Base-by-base conservation (phyloP, 2,329 filamentous ascomycete genomes). In the Fusarium udum region DNA sequence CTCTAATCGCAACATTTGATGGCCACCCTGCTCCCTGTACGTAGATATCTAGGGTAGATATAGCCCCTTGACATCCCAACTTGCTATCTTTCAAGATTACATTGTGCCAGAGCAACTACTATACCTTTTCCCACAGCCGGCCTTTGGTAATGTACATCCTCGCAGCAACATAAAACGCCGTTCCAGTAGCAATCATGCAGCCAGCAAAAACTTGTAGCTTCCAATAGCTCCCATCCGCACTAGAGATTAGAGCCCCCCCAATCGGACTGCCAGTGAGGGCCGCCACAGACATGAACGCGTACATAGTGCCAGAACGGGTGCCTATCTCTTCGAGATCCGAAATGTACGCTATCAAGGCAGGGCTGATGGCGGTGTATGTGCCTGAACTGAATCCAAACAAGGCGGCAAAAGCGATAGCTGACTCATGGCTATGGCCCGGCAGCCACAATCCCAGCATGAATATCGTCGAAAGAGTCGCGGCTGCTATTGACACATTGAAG, bases 101-200 rank as follows among this genome's bases (percentile, higher is more conserved):
- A 42, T 0, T 43, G 3, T 11, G 16, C 5, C 15, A 16, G n/a
- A 4, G 40, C 1, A 43, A 2, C 2, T 1, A 24, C 26, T 11
- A 52, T 1, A 40, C 26, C 4, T 40, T 55, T 6, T 18, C 24
- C 24, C 51, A 55, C 3, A 55, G 11, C 34, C 11, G 28, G 1
- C 51, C 51, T 3, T n/a, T 40, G 1, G 20, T 40, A 7, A 55
- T 0, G 4, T 40, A 55, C 5, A 40, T 2, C 8, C 51, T 31
- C 3, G 20, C 34, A 7, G 20, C 20, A 2, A 28, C 2, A 2
- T 40, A 55, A 4, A 28, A 28, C 3, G 7, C 24, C 10, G 20
- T 53, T 9, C 51, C 51, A 10, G 34, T 0, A 7, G 1, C 24
- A 10, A 53, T 2, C 51, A 53, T 53, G 3, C 51, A 39, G 6